Conservation (phyloP, 106 monocot species). For the Posidonia australis region DNA sequence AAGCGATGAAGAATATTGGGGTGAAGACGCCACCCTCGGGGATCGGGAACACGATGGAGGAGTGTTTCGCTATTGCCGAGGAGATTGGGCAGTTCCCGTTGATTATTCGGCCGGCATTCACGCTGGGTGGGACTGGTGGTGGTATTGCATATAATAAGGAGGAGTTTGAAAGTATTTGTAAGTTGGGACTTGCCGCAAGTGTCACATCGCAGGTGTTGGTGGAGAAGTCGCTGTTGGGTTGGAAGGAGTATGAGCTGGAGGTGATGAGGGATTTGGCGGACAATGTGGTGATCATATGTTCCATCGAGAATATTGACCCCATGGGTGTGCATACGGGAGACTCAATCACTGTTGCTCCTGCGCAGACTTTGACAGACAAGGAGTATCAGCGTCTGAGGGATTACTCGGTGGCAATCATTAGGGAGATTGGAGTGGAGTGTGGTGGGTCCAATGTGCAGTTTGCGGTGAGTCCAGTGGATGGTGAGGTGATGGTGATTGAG, state of each 20-base stretch:
- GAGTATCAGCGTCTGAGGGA: conserved; percentile 96
- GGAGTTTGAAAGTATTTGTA: conserved; percentile 84
- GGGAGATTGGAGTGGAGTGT: conserved; percentile 97
- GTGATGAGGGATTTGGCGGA: conserved; percentile 97
- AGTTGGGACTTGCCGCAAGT: conserved; percentile 71
- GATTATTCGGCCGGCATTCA: conserved; percentile 87
- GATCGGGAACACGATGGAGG: conserved; percentile 77
- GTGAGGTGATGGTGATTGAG: conserved; percentile 99
- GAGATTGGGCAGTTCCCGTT: conserved; percentile 74
- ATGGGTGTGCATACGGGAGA: conserved; percentile 99
- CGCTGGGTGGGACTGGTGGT: conserved; percentile 87
- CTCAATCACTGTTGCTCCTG: conserved; percentile 92
- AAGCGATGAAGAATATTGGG: conserved; percentile 81
- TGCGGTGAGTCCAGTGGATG: conserved; percentile 83
- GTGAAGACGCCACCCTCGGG: conserved; percentile 94
- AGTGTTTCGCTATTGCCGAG: conserved; percentile 59
- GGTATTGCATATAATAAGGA: conserved; percentile 87
- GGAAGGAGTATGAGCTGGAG: conserved; percentile 98
- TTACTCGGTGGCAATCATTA: conserved; percentile 73
- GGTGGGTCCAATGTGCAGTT: conserved; percentile 99
- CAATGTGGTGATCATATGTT: conserved; percentile 96
- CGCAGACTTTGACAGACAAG: conserved; percentile 91
- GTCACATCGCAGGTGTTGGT: conserved; percentile 74
- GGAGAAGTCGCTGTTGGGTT: conserved; percentile 92
- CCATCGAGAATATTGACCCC: conserved; percentile 92